phyloP scores from a whole-genome alignment of 176 grass and related monocot species.

The Aegilops tauschii region DNA sequence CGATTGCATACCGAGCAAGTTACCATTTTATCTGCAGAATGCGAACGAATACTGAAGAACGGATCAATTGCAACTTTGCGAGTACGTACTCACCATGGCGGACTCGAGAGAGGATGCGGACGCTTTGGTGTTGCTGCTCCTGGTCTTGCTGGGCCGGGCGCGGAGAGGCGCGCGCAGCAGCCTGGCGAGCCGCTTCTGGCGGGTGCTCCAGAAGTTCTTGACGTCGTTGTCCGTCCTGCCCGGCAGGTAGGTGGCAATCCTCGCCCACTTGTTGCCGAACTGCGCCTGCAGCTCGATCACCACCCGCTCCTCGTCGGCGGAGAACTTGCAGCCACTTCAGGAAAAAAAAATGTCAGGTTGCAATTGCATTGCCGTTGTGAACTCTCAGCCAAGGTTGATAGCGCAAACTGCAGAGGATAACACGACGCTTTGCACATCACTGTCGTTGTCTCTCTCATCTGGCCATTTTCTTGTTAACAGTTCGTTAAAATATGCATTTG shows the following conservation, averaged over 20 bases:
- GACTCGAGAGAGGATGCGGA: neutral
- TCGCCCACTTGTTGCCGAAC: constrained; percentile 95
- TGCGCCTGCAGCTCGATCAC: constrained; percentile 66
- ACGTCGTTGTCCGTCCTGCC: constrained; percentile 88
- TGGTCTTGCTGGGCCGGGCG: constrained; percentile 16
- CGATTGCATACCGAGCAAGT: neutral
- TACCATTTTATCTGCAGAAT: neutral
- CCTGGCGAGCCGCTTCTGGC: constrained; percentile 71
- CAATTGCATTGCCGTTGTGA: neutral
- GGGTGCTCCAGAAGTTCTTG: constrained; percentile 94
- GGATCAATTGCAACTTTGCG: neutral
- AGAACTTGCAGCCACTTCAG: constrained; percentile 58
- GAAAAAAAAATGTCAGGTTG: neutral
- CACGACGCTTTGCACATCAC: neutral
- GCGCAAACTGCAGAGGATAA: neutral
- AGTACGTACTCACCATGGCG: constrained; percentile 6
- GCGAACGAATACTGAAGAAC: neutral
- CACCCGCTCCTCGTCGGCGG: constrained; percentile 58
- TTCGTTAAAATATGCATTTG: too few species aligned
- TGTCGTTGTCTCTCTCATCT: neutral
- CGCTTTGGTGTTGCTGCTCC: constrained; percentile 12
- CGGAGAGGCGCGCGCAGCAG: constrained; percentile 39
- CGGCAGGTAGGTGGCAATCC: constrained; percentile 62
- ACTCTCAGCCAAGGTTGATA: neutral
- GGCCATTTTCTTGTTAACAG: too few species aligned